Conservation (phyloP, 2,329 filamentous ascomycete species). For the Epichloe hybrida region DNA sequence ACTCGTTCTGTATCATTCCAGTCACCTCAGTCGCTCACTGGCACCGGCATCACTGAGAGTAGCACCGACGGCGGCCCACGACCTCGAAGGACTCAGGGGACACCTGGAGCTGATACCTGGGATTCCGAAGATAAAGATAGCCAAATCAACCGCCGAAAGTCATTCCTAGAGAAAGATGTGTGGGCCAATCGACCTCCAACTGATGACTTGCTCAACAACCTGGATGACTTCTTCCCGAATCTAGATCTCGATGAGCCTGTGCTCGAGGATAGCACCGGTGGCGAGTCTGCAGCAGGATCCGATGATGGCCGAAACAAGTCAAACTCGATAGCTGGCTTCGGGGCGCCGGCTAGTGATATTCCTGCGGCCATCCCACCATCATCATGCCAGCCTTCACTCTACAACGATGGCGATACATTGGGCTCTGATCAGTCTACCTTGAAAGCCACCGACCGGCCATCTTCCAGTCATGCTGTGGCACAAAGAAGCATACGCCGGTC, state of each 20-base stretch:
- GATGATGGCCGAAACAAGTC: conserved; percentile 2
- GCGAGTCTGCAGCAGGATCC: conserved; percentile 16
- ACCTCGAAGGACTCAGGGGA: conserved; percentile 25
- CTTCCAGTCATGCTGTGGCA: conserved; percentile 51
- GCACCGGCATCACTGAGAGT: conserved; percentile 23
- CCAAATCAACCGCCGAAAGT: conserved; percentile 62
- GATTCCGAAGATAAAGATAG: conserved; percentile 49
- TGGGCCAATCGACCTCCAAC: conserved; percentile 96
- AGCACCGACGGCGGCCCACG: conserved; percentile 26
- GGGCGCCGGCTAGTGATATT: not conserved
- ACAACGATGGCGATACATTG: conserved; percentile 55
- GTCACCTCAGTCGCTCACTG: conserved; percentile 36
- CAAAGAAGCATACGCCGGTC: conserved; percentile 67
- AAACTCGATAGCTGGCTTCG: conserved; percentile 8
- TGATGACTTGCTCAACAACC: conserved; percentile 88
- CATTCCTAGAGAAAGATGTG: conserved; percentile 82
- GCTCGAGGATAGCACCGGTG: conserved; percentile 54
- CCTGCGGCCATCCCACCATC: conserved; percentile 17
- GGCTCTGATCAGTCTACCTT: conserved; percentile 66
- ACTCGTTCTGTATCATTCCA: conserved; percentile 54
- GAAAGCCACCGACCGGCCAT: conserved; percentile 51
- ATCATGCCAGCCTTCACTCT: conserved; percentile 27
- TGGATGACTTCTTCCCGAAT: conserved; percentile 98
- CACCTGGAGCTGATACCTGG: conserved; percentile 40
- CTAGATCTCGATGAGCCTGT: conserved; percentile 93